Base-by-base conservation (phyloP, 768 basidiomycete genomes). In the Pulveroboletus sp. region DNA sequence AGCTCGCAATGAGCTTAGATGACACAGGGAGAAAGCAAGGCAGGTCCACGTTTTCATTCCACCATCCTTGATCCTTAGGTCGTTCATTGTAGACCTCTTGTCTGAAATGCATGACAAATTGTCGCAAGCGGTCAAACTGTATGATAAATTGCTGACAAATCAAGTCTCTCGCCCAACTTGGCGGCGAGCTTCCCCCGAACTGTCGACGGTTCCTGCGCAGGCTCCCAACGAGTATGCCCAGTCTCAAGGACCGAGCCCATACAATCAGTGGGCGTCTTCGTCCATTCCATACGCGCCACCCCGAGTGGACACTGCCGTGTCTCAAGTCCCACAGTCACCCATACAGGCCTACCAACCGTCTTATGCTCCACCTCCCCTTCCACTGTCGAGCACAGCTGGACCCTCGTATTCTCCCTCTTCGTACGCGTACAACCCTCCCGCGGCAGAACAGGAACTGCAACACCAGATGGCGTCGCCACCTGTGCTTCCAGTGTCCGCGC, bases 41-140 rank as follows among this genome's bases (percentile, higher is more conserved):
- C 92, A 55, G 62, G 80, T 71, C 5, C 66, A 66, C 17, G n/a
- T 27, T 19, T 34, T 14, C 40, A 8, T 49, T 49, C 1, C 8
- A 53, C 8, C 5, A 4, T 30, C n/a, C 32, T 38, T 1, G 19
- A 30, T 16, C 16, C 14, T 27, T 20, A 17, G 17, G 5, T 34
- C 13, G 6, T 1, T 29, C 12, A 62, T 11, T 10, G 6, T 19
- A 93, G 93, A 93, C 67, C 76, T 94, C 63, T 73, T 99, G 30
- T 75, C 82, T 7, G 93, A 97, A 42, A 97, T 98, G 93, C 89
- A 97, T 59, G 86, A 88, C 40, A 95, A 97, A 68, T 69, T 99
- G 10, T 89, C 91, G 1, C 82, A 95, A 65, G 93, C 91, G 0
- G 92, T 97, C 38, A 86, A 88, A 63, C 71, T 96, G 4, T 98